phyloP scores from a whole-genome alignment of 495 filamentous ascomycete species.

The Usnea hakonensis region DNA sequence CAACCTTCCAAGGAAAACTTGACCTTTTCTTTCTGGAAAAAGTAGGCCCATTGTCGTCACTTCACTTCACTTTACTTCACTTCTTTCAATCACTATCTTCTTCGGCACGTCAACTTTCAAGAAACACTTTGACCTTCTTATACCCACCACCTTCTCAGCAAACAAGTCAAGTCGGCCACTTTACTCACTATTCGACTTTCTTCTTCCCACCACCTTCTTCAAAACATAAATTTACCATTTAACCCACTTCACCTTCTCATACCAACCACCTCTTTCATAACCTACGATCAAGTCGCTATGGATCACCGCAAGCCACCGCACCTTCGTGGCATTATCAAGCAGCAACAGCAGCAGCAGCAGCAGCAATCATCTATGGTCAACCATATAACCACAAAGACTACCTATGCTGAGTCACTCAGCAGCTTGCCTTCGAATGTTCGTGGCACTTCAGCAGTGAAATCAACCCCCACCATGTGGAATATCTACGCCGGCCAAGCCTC shows the following conservation, averaged over 20 bases:
- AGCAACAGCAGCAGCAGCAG: too few species aligned
- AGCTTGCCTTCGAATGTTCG: not conserved
- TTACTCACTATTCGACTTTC: not conserved
- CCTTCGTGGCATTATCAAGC: not conserved
- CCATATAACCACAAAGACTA: not conserved
- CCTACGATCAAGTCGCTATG: not conserved
- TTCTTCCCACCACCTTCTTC: not conserved
- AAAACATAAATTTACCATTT: too few species aligned
- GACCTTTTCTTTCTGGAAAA: not conserved
- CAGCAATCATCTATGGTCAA: not conserved
- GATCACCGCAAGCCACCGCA: not conserved
- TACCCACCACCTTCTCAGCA: too few species aligned
- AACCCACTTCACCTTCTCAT: not conserved
- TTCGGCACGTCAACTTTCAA: not conserved
- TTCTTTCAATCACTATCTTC: not conserved
- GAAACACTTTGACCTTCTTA: too few species aligned
- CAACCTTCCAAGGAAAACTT: too few species aligned
- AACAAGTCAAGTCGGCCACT: not conserved
- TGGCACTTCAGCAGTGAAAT: not conserved
- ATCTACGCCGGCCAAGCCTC: not conserved
- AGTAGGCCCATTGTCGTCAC: too few species aligned
- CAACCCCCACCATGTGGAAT: not conserved
- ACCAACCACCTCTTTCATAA: not conserved
- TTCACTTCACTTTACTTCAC: not conserved
- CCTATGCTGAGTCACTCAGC: not conserved